Evolutionary conservation across 345 rosid genomes (phyloP).

Genomic region (Clarkia xantiana): DNA sequence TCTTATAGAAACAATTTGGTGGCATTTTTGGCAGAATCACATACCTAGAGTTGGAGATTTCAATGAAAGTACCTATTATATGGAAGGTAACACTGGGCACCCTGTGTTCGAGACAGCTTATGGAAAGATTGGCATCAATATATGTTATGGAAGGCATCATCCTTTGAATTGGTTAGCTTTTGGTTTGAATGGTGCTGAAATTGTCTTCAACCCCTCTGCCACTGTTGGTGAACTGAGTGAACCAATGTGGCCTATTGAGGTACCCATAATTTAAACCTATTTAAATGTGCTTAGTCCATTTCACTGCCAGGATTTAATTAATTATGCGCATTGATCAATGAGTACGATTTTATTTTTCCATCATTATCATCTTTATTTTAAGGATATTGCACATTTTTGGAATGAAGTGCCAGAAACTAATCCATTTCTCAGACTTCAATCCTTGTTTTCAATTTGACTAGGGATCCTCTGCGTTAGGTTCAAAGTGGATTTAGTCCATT

Average conservation of each 20-base stretch:
- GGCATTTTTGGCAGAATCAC: conserved; percentile 51
- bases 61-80: conserved; percentile 93
- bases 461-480: no score
- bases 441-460: no score
- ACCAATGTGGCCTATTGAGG: conserved; percentile 99
- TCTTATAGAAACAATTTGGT: no score
- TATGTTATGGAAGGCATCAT: conserved; percentile 96
- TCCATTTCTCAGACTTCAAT: no score
- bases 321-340: no score
- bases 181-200: conserved; percentile 95
- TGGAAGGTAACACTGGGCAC: conserved; percentile 97
- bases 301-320: neutral
- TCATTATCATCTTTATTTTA: no score
- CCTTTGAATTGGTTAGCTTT: conserved; percentile 93
- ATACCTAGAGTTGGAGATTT: conserved; percentile 96
- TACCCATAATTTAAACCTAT: conserved; percentile 4
- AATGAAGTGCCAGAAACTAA: no score
- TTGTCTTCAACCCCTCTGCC: conserved; percentile 97
- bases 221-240: conserved; percentile 95
- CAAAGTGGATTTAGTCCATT: no score
- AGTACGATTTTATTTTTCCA: no score
- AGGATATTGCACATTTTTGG: no score
- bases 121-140: conserved; percentile 79
- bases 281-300: neutral
- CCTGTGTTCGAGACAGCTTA: conserved; percentile 87